Conservation (phyloP, 208 protist genomes). For the Crithidia bombi region DNA sequence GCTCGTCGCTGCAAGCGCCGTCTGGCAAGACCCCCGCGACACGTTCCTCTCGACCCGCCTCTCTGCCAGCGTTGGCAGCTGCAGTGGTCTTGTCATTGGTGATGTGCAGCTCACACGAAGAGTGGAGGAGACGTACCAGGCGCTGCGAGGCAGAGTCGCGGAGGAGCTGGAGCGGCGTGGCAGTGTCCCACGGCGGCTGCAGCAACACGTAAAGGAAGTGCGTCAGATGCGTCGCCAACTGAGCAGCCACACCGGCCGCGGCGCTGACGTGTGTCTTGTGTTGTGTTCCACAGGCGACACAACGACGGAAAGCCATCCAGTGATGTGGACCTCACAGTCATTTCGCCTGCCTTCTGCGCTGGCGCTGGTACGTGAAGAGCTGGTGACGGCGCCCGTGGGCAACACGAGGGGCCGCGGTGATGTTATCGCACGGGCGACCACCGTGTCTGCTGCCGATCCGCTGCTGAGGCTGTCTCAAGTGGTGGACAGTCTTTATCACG, state of each 20-base stretch:
- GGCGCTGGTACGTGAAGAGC: neutral
- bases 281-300: neutral
- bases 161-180: slow-evolving; percentile 13
- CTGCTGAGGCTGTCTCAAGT: slow-evolving; percentile 4
- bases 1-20: neutral
- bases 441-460: neutral
- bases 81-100: slow-evolving; percentile 22
- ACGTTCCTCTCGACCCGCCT: slow-evolving; percentile 14
- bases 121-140: slow-evolving; percentile 23
- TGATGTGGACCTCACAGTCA: neutral
- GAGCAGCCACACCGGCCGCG: neutral
- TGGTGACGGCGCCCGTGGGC: neutral
- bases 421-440: neutral
- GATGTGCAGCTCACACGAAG: slow-evolving; percentile 11
- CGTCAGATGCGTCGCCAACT: slow-evolving; percentile 22
- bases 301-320: too few relatives aligned
- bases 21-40: slow-evolving; percentile 4
- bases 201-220: slow-evolving; percentile 24
- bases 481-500: neutral
- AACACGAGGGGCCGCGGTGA: neutral
- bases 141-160: slow-evolving; percentile 16
- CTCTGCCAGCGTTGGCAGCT: slow-evolving; percentile 8
- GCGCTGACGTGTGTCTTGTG: neutral
- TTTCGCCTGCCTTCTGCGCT: slow-evolving; percentile 1
- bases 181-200: slow-evolving; percentile 20